Conservation (phyloP, 352 stramenopile genomes). For the Paralagenidium karlingii region DNA sequence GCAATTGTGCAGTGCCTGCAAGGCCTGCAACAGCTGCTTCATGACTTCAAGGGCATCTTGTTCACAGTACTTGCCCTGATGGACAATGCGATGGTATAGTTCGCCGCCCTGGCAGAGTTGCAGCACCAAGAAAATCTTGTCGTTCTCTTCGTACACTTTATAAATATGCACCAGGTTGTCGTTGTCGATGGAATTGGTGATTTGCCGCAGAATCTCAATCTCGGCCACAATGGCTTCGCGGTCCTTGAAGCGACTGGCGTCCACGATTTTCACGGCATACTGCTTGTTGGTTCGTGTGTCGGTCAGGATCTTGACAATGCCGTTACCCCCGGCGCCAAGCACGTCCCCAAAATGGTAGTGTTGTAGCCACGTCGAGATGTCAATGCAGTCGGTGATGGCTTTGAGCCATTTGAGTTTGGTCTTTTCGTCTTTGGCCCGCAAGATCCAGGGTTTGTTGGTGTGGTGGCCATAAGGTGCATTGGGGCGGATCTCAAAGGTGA, state of each 20-base stretch:
- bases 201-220: slow-evolving; percentile 69
- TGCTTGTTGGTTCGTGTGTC: slow-evolving; percentile 34
- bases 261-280: slow-evolving; percentile 68
- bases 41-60: slow-evolving; percentile 48
- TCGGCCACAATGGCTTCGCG: slow-evolving; percentile 51
- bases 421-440: slow-evolving; percentile 26
- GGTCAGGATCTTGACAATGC: slow-evolving; percentile 48
- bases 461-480: no score
- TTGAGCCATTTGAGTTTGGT: slow-evolving; percentile 52
- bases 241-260: slow-evolving; percentile 67
- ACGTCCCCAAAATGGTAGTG: slow-evolving; percentile 55
- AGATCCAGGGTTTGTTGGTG: slow-evolving; percentile 49
- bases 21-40: slow-evolving; percentile 41
- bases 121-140: slow-evolving; percentile 71
- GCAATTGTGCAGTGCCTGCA: slow-evolving; percentile 52
- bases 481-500: slow-evolving; percentile 38
- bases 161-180: slow-evolving; percentile 66
- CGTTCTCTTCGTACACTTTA: slow-evolving; percentile 73
- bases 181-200: slow-evolving; percentile 71
- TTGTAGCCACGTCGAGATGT: slow-evolving; percentile 61
- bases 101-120: slow-evolving; percentile 60
- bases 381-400: slow-evolving; percentile 57
- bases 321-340: slow-evolving; percentile 60
- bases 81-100: slow-evolving; percentile 61
- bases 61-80: slow-evolving; percentile 53